Conservation (phyloP, 2,329 filamentous ascomycete genomes). For the Arthrobotrys megalospora region DNA sequence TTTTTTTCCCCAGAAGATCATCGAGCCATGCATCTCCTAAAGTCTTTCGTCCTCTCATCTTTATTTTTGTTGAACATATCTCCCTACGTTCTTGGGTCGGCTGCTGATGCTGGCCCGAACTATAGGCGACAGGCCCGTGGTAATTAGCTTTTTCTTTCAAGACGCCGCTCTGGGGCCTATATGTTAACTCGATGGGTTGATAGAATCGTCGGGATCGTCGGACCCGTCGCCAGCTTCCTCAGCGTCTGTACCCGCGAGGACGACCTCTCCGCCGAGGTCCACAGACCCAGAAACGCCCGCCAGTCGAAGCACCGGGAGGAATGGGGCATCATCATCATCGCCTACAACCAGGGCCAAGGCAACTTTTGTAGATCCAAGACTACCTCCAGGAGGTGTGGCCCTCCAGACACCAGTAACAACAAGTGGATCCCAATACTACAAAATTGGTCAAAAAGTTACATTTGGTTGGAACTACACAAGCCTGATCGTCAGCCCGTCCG, state of each 20-base stretch:
- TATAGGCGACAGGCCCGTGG: constrained; percentile 41
- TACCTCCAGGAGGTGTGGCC: constrained; percentile 72
- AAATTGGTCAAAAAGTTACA: constrained; percentile 75
- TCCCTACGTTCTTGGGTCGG: constrained; percentile 16
- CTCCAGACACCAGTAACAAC: constrained; percentile 74
- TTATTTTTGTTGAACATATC: constrained; percentile 35
- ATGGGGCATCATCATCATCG: constrained; percentile 9
- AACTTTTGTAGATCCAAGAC: constrained; percentile 41
- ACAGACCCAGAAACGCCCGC: constrained; percentile 15
- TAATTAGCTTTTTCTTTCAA: constrained; percentile 6
- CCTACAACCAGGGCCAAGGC: constrained; percentile 21
- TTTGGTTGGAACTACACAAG: constrained; percentile 81
- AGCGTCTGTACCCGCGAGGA: constrained; percentile 28
- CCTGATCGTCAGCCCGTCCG: constrained; percentile 73
- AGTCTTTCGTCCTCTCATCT: constrained; percentile 39
- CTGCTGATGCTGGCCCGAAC: constrained; percentile 4
- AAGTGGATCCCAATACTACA: constrained; percentile 74
- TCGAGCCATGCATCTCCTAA: constrained; percentile 34
- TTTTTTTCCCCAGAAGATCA: too few relatives aligned
- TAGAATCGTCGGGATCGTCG: constrained; percentile 17
- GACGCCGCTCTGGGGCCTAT: not conserved
- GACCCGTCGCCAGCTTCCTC: constrained; percentile 32
- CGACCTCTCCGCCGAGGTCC: constrained; percentile 12
- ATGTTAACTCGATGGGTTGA: not conserved
- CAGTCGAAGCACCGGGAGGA: constrained; percentile 24